Evolutionary conservation across 495 filamentous ascomycete genomes (phyloP), one percentile per base, ranked within the genome.

Genomic region (Cercophora scortea): DNA sequence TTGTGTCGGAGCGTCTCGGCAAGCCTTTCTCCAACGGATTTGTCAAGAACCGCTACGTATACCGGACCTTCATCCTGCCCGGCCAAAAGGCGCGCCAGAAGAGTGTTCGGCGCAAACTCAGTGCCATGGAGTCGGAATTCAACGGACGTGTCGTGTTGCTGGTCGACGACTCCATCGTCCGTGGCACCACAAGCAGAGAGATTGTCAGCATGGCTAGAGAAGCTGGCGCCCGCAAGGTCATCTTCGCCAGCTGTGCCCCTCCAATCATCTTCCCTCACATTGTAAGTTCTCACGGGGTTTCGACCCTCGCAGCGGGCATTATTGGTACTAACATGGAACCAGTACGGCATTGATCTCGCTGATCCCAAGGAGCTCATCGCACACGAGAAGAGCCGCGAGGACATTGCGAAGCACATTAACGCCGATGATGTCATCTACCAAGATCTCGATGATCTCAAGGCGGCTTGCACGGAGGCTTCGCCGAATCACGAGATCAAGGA

Each of bases 11-110:
- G 61, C 75, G 79, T 38, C 72, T 96, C 32, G 78, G 84, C 54
- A 92, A 87, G 55, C 87, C 88, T 3, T 94, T 89, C 65, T 87
- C 80, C 53, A 88, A 68, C 41, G 71, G 65, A 6, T 71, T 96
- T 57, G 85, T 95, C 53, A 96, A 96, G 79, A 96, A 96, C 69
- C 82, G 92, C 46, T 97, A 96, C 67, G 88, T 97, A 45, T 94
- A 91, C 77, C 84, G 92, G 36, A 96, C 92, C 0, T 96, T 96
- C 67, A 96, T 96, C 65, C 90, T 95, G 85, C 90, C 90, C 8
- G 85, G 84, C 34, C 92, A 96, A 65, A 84, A 85, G 60, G 81
- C 84, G 18, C 78, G 93, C 6, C 84, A 95, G 60, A 93, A 86
- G 61, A 84, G 84, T 50, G 86, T 89, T 17, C 79, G 86, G 0